Conservation (phyloP, 1,139 yeast genomes). For the Scheffersomyces segobiensis region DNA sequence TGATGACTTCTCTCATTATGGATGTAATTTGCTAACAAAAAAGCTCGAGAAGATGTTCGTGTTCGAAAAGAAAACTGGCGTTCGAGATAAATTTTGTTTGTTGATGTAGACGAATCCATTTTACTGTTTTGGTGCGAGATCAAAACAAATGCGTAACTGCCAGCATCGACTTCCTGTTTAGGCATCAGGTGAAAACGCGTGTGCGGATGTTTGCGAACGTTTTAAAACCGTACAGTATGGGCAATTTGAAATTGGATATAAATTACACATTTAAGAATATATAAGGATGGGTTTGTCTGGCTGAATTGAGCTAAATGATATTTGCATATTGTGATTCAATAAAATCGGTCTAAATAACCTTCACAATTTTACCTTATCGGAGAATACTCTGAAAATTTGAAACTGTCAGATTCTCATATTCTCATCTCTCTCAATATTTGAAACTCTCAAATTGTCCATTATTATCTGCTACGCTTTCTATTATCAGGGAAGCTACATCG, state of each 20-base stretch:
- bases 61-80: slow-evolving; percentile 2
- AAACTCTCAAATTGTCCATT: too few relatives aligned
- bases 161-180: neutral
- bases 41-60: slow-evolving; percentile 1
- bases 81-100: neutral
- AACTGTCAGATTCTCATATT: too few relatives aligned
- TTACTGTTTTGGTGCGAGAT: neutral
- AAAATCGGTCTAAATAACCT: too few relatives aligned
- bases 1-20: slow-evolving; percentile 87
- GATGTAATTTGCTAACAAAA: slow-evolving; percentile 3
- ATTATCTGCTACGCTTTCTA: too few relatives aligned
- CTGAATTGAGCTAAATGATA: too few relatives aligned
- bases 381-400: too few relatives aligned
- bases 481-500: too few relatives aligned
- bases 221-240: neutral
- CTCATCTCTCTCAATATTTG: too few relatives aligned
- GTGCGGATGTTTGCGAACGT: neutral
- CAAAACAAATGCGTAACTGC: neutral
- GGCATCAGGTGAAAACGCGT: neutral
- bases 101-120: neutral
- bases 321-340: too few relatives aligned
- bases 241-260: neutral
- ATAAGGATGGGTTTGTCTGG: too few relatives aligned
- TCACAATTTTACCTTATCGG: too few relatives aligned
- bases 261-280: too few relatives aligned